Percentiles rank a stretch among this genome's conserved stretches.
Evolutionary conservation across 1,284 basidiomycete species (phyloP).

Genomic region (Paramarasmius palmivorus): DNA sequence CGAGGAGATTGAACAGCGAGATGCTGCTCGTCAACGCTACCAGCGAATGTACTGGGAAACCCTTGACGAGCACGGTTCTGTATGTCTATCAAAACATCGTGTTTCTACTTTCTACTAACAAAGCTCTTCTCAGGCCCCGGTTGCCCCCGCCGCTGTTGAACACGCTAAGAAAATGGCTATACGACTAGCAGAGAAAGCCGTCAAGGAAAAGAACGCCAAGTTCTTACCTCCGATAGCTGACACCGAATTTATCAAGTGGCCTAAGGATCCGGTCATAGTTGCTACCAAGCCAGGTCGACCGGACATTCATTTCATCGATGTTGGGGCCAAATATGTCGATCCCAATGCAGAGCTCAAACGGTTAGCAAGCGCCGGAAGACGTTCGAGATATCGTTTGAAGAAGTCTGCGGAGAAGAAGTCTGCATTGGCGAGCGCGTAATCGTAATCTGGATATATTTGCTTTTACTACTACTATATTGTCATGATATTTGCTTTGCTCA

Average conservation of each 20-base stretch:
- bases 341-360: slow-evolving; percentile 51
- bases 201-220: slow-evolving; percentile 38
- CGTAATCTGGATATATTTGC: no score
- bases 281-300: slow-evolving; percentile 44
- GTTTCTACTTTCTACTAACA: background rate
- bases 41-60: slow-evolving; percentile 76
- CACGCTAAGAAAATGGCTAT: slow-evolving; percentile 37
- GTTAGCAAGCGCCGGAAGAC: slow-evolving; percentile 37
- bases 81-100: slow-evolving; percentile 32
- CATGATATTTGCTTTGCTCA: no score
- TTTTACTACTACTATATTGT: no score
- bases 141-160: slow-evolving; percentile 54
- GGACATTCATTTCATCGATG: slow-evolving; percentile 63
- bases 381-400: slow-evolving; percentile 9
- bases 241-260: slow-evolving; percentile 34
- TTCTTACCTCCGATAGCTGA: slow-evolving; percentile 37
- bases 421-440: no score
- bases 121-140: slow-evolving; percentile 47
- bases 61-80: slow-evolving; percentile 60
- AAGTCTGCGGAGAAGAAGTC: background rate
- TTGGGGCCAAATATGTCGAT: slow-evolving; percentile 68
- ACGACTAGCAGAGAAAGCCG: slow-evolving; percentile 29
- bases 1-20: slow-evolving; percentile 55
- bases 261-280: slow-evolving; percentile 35
- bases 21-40: slow-evolving; percentile 62